Base-by-base conservation (phyloP, 2,329 filamentous ascomycete species). In the Aureobasidium subglaciale region DNA sequence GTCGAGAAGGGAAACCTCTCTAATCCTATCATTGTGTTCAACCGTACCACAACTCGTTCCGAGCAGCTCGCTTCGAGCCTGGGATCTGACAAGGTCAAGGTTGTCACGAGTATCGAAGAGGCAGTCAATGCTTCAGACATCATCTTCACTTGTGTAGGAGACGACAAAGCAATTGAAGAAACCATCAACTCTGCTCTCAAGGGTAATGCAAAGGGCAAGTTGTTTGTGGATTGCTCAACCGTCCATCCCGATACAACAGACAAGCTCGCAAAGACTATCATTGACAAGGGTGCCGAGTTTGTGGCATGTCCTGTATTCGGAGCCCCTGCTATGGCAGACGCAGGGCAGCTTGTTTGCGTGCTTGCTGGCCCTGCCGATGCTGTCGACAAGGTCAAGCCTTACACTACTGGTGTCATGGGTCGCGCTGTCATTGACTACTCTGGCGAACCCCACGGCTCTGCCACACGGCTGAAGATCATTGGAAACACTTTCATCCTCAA, bases 211-310 rank as follows among this genome's bases (percentile, higher is more conserved):
- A 76, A 76, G 25, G 84, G 82, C 59, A 96, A 95, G 73, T 75
- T 93, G 15, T 85, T 96, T 62, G 80, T 95, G 29, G 90, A 96
- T 67, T 91, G 87, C 77, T 93, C 88, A 3, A 96, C 90, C 24
- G 82, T 96, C 32, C 87, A 93, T 69, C 90, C 91, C 0, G 86
- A 91, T 55, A 90, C 87, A 4, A 88, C 87, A 1, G 81, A 88
- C 59, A 76, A 76, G 24, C 70, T 89, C 3, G 84, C 84, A 24
- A 75, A 82, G 62, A 75, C 71, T 24, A 73, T 86, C 58, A 73
- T 74, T 11, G 76, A 68, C 1, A 77, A 77, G 22, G 87, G 87
- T 5, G 89, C 80, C 2, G 77, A 84, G 35, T 95, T 95, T 65
- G 82, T 95, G 16, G 87, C 88, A 1, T 83, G 80, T 63, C 84